A percentile compares a stretch with the other conserved stretches of the same genome.
Conservation (phyloP, 2,329 filamentous ascomycete species). For the Pseudocercospora fuligena region DNA sequence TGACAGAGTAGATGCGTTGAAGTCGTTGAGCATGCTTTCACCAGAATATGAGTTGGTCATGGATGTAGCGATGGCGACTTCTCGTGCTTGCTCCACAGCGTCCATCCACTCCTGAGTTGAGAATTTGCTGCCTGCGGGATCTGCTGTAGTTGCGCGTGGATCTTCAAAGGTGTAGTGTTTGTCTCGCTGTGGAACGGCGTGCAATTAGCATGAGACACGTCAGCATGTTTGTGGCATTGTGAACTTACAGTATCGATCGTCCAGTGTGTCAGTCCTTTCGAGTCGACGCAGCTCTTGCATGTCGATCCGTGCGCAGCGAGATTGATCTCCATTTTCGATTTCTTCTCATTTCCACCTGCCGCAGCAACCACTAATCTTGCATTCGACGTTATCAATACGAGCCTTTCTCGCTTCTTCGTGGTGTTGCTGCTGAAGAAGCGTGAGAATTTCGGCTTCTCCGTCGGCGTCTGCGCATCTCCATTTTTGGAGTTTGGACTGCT, state of each 20-base stretch:
- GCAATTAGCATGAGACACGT: slow-evolving; percentile 18
- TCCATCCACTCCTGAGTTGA: slow-evolving; percentile 92
- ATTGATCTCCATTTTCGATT: slow-evolving; percentile 90
- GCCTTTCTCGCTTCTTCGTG: slow-evolving; percentile 86
- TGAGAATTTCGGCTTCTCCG: slow-evolving; percentile 74
- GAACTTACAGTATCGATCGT: slow-evolving; percentile 86
- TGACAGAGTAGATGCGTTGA: slow-evolving; percentile 61
- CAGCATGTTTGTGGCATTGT: slow-evolving; percentile 22
- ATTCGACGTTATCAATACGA: slow-evolving; percentile 94
- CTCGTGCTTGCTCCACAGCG: slow-evolving; percentile 80
- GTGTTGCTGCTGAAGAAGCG: slow-evolving; percentile 91
- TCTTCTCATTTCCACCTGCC: slow-evolving; percentile 93
- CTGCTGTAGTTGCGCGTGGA: slow-evolving; percentile 71
- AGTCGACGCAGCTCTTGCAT: slow-evolving; percentile 80
- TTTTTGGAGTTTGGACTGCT: slow-evolving; percentile 74
- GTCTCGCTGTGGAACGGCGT: slow-evolving; percentile 65
- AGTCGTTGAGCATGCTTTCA: slow-evolving; percentile 51
- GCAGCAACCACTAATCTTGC: slow-evolving; percentile 88
- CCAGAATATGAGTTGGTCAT: slow-evolving; percentile 68
- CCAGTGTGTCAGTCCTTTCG: slow-evolving; percentile 88
- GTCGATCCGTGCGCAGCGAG: slow-evolving; percentile 74
- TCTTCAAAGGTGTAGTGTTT: slow-evolving; percentile 95
- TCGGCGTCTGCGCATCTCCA: slow-evolving; percentile 66
- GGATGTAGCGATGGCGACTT: slow-evolving; percentile 73
- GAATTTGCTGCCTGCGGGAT: slow-evolving; percentile 66